Base-by-base conservation (phyloP, 306 rosid genomes). In the Crotalaria pallida region DNA sequence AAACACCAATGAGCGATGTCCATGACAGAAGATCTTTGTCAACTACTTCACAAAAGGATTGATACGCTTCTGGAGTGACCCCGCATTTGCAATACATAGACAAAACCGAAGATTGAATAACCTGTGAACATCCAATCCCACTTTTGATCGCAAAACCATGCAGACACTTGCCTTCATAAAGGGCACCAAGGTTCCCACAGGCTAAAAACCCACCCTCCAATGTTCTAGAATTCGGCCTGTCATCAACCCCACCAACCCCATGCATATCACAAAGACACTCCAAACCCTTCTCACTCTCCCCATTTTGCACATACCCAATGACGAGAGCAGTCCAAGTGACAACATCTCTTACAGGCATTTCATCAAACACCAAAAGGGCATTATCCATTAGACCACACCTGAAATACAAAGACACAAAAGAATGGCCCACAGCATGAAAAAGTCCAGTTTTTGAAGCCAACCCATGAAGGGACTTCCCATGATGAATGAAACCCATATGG, bases 301-400 rank as follows among this genome's bases (percentile, higher is more conserved):
- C 91, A 71, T 89, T 89, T 45, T 85, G 94, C 33, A 87, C 96
- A 26, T 55, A 80, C 48, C 96, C 97, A 71, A 81, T 78, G 18
- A 80, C 57, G 74, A 89, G 89, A 0, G 92, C 81, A 8, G 97
- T 92, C 96, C 97, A 92, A 79, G 87, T 82, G 73, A 92, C 83
- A 43, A 92, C 87, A 63, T 92, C 92, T 64, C 87, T 89, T 6
- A 75, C 79, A 50, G 73, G 71, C 50, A 81, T 85, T 82, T 92
- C 88, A 34, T 82, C 91, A 72, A 92, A 92, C 92, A 84, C 13
- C 1, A 16, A 53, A 48, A 40, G 67, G 1, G 96, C 94, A 73
- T 79, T 74, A 2, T 57, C 58, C 82, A 70, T 59, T 52, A 16
- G 67, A 15, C 89, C 85, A 76, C 94, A 85, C 76, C 86, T 81